Evolutionary conservation across 2,329 filamentous ascomycete genomes (phyloP).

Genomic region (Zymoseptoria tritici): DNA sequence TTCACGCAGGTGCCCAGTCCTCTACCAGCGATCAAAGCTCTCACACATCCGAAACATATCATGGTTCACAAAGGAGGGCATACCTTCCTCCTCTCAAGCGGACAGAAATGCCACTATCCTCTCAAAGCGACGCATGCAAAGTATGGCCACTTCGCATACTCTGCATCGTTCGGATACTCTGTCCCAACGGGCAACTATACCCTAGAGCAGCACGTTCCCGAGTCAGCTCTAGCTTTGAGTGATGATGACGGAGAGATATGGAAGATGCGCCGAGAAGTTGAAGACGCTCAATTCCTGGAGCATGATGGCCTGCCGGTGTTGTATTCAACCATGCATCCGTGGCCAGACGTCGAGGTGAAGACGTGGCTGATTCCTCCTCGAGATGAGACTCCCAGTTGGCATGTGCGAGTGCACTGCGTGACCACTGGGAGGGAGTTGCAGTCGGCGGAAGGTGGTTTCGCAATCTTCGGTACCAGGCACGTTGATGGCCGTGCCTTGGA

Average conservation of each 20-base stretch:
- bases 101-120: constrained; percentile 74
- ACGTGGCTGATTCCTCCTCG: constrained; percentile 59
- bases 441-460: constrained; percentile 69
- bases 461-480: constrained; percentile 56
- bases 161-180: constrained; percentile 66
- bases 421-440: constrained; percentile 53
- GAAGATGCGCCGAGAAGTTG: constrained; percentile 65
- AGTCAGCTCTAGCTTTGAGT: constrained; percentile 67
- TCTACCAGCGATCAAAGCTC: constrained; percentile 52
- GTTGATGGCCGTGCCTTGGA: constrained; percentile 51
- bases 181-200: constrained; percentile 69
- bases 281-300: constrained; percentile 55
- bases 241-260: constrained; percentile 72
- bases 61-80: constrained; percentile 61
- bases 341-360: constrained; percentile 57
- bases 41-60: constrained; percentile 67
- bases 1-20: constrained; percentile 42
- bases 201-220: constrained; percentile 68
- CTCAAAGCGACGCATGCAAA: constrained; percentile 77
- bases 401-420: constrained; percentile 58
- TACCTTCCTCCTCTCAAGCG: constrained; percentile 66
- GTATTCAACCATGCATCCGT: constrained; percentile 64
- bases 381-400: constrained; percentile 57
- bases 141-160: constrained; percentile 73
- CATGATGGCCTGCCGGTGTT: constrained; percentile 52